These are phyloP conservation scores for Melampsora occidentalis DNA, from an alignment of 1,284 basidiomycete genomes.

Conservation along the genomic window DNA sequence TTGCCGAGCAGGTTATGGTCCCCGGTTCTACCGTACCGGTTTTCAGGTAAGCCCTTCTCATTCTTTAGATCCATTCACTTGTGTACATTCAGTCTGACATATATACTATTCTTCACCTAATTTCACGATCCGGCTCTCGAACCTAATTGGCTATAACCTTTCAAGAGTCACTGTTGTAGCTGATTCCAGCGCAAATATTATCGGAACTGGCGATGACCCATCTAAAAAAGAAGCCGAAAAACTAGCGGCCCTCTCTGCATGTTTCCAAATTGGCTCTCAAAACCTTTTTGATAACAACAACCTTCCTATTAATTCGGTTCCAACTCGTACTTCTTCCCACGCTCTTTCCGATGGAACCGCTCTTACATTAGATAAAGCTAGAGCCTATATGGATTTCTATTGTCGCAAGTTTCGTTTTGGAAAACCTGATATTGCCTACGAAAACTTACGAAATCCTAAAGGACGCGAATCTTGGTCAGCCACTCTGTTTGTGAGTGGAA, in stretches of 20 bases:
- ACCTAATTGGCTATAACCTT: background rate
- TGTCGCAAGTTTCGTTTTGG: conserved; percentile 76
- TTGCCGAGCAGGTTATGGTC: conserved; percentile 25
- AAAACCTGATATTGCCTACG: conserved; percentile 72
- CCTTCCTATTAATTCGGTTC: conserved; percentile 55
- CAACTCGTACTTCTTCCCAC: conserved; percentile 19
- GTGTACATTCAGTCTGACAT: background rate
- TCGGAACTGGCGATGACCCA: conserved; percentile 64
- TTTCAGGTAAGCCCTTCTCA: conserved; percentile 21
- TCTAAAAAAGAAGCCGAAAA: conserved; percentile 69
- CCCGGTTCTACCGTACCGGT: conserved; percentile 9
- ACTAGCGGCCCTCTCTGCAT: conserved; percentile 69
- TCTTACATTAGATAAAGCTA: conserved; percentile 72
- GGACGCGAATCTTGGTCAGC: conserved; percentile 67
- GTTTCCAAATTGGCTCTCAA: conserved; percentile 66
- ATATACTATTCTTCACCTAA: background rate
- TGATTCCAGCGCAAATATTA: conserved; percentile 45
- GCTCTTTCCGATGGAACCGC: conserved; percentile 66
- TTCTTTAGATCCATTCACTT: conserved; percentile 3
- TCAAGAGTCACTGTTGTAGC: conserved; percentile 23
- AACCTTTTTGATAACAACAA: conserved; percentile 56
- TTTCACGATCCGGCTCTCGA: background rate
- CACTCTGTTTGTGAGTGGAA: conserved; percentile 73
- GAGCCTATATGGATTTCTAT: conserved; percentile 93
- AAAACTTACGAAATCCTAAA: conserved; percentile 50